Evolutionary conservation across 169 alveolate genomes (phyloP).

Genomic region (Plasmodium vivax): DNA sequence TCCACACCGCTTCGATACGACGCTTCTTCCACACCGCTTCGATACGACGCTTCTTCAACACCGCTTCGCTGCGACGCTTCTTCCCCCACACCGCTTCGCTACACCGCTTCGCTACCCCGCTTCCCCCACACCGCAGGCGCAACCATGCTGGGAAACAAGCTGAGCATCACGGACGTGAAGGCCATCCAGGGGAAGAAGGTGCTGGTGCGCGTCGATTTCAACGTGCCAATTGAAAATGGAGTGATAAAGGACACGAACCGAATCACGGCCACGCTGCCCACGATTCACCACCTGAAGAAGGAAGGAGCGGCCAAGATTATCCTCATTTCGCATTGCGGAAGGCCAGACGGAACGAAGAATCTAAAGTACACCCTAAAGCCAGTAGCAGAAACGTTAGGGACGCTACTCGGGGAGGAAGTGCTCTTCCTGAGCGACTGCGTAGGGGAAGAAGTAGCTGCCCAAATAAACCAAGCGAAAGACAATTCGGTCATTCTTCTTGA

Average conservation of each 20-base stretch:
- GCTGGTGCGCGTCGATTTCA: slow-evolving; percentile 97
- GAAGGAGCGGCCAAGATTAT: slow-evolving; percentile 93
- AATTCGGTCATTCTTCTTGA: slow-evolving; percentile 95
- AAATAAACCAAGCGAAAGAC: slow-evolving; percentile 87
- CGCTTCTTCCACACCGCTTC: not conserved
- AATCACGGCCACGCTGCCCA: slow-evolving; percentile 94
- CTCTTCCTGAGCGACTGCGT: slow-evolving; percentile 95
- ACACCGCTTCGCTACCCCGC: not conserved
- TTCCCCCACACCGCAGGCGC: not conserved
- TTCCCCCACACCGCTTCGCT: not conserved
- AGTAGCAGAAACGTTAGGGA: slow-evolving; percentile 92
- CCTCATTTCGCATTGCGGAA: slow-evolving; percentile 96
- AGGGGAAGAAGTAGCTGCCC: slow-evolving; percentile 92
- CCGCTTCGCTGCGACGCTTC: not conserved
- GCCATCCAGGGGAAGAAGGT: slow-evolving; percentile 91
- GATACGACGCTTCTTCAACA: not conserved
- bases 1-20: not conserved
- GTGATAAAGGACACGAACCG: slow-evolving; percentile 94
- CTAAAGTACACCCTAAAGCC: slow-evolving; percentile 93
- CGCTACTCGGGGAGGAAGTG: slow-evolving; percentile 89
- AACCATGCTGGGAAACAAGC: slow-evolving; percentile 62
- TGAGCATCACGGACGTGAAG: slow-evolving; percentile 36
- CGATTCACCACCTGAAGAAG: slow-evolving; percentile 92
- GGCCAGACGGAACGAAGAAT: slow-evolving; percentile 96
- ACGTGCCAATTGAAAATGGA: slow-evolving; percentile 96